Evolutionary conservation across 2,329 filamentous ascomycete genomes (phyloP).

Genomic region (Penicillium sp.): DNA sequence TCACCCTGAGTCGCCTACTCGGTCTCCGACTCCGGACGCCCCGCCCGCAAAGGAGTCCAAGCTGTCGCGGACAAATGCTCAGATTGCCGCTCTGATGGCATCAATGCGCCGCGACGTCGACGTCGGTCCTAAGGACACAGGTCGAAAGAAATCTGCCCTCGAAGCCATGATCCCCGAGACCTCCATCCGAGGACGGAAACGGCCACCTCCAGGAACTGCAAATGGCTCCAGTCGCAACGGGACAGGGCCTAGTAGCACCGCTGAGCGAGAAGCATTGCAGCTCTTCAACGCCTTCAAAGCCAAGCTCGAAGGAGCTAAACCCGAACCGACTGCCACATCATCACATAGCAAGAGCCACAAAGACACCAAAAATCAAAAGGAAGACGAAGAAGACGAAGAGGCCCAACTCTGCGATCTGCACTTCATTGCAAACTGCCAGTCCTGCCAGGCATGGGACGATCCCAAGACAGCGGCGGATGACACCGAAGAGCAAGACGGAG

Average conservation of each 20-base stretch:
- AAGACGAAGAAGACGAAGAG: slow-evolving; percentile 50
- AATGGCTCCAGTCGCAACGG: slow-evolving; percentile 33
- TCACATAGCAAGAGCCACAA: slow-evolving; percentile 10
- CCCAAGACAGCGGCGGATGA: slow-evolving; percentile 27
- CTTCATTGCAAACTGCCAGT: slow-evolving; percentile 91
- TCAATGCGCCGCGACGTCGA: slow-evolving; percentile 41
- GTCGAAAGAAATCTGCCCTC: slow-evolving; percentile 39
- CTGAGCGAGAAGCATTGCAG: slow-evolving; percentile 57
- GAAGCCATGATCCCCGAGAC: slow-evolving; percentile 43
- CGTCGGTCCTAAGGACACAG: slow-evolving; percentile 25
- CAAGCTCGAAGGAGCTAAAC: slow-evolving; percentile 52
- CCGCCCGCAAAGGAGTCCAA: slow-evolving; percentile 29
- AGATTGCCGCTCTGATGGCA: slow-evolving; percentile 40
- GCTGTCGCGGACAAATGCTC: slow-evolving; percentile 37
- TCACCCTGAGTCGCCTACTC: slow-evolving; percentile 37
- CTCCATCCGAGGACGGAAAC: slow-evolving; percentile 40
- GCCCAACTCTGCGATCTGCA: slow-evolving; percentile 79
- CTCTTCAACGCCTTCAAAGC: slow-evolving; percentile 71
- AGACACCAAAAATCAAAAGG: slow-evolving; percentile 11
- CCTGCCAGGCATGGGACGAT: slow-evolving; percentile 75
- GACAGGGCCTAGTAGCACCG: slow-evolving; percentile 45
- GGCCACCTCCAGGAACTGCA: slow-evolving; percentile 31
- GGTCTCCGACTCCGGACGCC: slow-evolving; percentile 25
- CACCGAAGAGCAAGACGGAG: slow-evolving; percentile 45
- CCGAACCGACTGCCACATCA: slow-evolving; percentile 25